Base-by-base conservation (phyloP, 164 flowering plant genomes). In the Dillenia suffruticosa region DNA sequence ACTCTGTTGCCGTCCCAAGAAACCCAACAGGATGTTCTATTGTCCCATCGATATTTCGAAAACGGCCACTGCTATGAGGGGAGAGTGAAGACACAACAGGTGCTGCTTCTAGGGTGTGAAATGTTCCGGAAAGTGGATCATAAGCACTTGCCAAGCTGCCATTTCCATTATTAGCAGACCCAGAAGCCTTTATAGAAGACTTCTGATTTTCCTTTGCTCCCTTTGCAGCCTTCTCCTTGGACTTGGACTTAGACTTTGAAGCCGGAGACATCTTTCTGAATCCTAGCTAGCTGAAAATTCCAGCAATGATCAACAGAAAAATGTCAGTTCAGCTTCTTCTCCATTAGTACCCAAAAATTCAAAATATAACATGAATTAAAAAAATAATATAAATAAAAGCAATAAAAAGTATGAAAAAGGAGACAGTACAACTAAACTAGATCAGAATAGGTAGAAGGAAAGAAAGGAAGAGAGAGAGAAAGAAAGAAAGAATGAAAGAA, bases 61-160 rank as follows among this genome's bases (percentile, higher is more conserved):
- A 90, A 50, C 98, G 84, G 19, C 94, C 85, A 73, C 79, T 90
- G 11, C 17, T 63, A 9, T 80, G 86, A 24, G 79, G 67, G 24
- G 85, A 70, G n/a, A 84, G 74, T 43, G 81, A 68, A 55, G 89
- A 78, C 14, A 76, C 63, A 40, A 68, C 44, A 11, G 88, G 62
- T 53, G 74, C 62, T 4, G 84, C 56, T 57, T 94, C 99, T 57
- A 91, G 71, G 52, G 85, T 67, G 55, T 91, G 94, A 65, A 94
- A 94, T 54, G 93, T 90, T 58, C 97, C 97, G 3, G 68, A 76
- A 44, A 81, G 63, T 43, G 93, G 98, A 74, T 92, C 83, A 62
- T 89, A 92, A 10, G 89, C 92, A 80, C 85, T 89, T 8, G 89
- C 80, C 8, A 82, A 72, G 58, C 62, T 51, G 10, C 82, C 84